Evolutionary conservation across 2,329 filamentous ascomycete genomes (phyloP), one percentile per base, ranked within the genome.

Genomic region (Colletotrichum agaves): DNA sequence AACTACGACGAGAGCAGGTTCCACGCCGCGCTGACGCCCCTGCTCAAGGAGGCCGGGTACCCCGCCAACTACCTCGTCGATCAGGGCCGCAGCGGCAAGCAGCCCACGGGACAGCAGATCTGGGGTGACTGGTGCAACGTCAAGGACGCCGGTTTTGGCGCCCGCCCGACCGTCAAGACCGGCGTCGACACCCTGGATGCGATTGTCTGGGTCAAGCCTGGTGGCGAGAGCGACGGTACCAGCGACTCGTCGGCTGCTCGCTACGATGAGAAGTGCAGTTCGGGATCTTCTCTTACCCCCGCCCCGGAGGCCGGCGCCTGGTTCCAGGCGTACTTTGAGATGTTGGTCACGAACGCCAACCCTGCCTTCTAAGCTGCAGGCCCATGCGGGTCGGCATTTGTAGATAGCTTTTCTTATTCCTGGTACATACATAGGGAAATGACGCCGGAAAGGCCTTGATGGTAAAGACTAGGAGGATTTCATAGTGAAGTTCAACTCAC

Each of bases 301-400:
- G 89, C 90, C 1, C 90, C 90, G 33, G 88, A 93, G 77, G 90
- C 91, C 10, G 90, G 91, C 33, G 79, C 82, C 8, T 93, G 90
- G 90, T 91, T 91, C 78, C 79, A 88, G 77, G 84, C 82, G 15
- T 88, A 88, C 78, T 87, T 88, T 71, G 84, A 82, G 76, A 84
- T 86, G 76, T 78, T 88, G 1, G 80, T 88, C 63, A 81, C 78
- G 61, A 87, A 87, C 70, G 84, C 86, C 61, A 84, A 86, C 74
- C 86, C 86, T n/a, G 74, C 84, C 12, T 86, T 87, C 71, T 80
- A 75, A 35, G 17, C 8, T 7, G 17, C 27, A 27, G 6, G 1
- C 27, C 27, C 27, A 8, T 7, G 3, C 1, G 4, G 13, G 10
- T 55, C 2, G 17, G 17, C 23, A 19, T 17, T n/a, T 31, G 19